These are phyloP conservation scores for Gaeumannomyces sp. DNA, from an alignment of 2,329 filamentous ascomycete species.

Conservation along the genomic window DNA sequence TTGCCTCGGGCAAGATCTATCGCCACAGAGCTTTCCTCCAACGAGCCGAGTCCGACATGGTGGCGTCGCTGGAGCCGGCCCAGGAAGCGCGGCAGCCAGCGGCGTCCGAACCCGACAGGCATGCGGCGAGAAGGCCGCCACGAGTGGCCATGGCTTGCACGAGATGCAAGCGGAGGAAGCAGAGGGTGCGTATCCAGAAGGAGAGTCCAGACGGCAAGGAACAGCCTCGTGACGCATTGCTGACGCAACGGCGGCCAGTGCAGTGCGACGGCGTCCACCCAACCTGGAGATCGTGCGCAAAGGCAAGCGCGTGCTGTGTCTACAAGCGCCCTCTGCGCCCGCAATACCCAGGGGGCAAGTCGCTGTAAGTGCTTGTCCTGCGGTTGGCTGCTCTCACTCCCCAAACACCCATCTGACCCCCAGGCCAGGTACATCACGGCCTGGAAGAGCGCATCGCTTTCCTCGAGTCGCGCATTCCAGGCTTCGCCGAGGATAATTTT, in stretches of 20 bases:
- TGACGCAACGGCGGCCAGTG: no score
- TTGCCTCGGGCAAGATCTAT: no score
- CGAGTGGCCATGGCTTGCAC: constrained; percentile 21
- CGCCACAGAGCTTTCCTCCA: no score
- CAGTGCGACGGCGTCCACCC: constrained; percentile 22
- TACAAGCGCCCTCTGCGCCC: constrained; percentile 21
- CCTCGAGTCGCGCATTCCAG: constrained; percentile 21
- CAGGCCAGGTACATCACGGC: constrained; percentile 19
- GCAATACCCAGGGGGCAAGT: constrained; percentile 23
- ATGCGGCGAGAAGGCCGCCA: constrained; percentile 12
- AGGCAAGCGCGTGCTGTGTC: constrained; percentile 17
- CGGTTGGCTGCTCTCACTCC: no score
- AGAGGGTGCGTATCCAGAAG: constrained; percentile 15
- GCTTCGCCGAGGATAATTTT: constrained; percentile 22
- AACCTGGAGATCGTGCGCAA: constrained; percentile 20
- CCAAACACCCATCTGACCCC: no score
- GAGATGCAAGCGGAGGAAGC: constrained; percentile 22
- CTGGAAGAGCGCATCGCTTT: constrained; percentile 25
- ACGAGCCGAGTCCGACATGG: no score
- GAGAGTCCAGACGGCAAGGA: no score
- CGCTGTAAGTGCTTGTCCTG: constrained; percentile 15
- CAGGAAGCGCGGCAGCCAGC: no score
- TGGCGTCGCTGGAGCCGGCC: no score
- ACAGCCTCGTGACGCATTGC: no score
- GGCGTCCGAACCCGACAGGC: neutral